Evolutionary conservation across 345 rosid genomes (phyloP).

Genomic region (Gossypium rotundifolium): DNA sequence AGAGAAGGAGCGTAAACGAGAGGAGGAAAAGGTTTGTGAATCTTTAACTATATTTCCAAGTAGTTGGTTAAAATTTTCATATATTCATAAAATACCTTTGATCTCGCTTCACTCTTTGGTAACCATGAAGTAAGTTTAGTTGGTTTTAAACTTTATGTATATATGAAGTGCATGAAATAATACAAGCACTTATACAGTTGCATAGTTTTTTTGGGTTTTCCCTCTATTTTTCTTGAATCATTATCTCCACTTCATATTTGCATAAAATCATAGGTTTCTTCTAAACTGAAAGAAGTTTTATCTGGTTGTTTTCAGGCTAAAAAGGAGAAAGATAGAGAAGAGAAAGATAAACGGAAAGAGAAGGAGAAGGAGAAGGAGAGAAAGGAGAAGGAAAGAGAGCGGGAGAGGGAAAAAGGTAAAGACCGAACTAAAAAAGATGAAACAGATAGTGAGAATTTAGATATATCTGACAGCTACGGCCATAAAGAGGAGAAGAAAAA

Average conservation of each 20-base stretch:
- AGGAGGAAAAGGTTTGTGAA: conserved; percentile 80
- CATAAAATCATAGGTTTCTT: background rate
- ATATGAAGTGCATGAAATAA: background rate
- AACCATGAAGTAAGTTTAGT: background rate
- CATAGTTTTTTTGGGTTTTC: background rate
- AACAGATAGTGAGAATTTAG: conserved; percentile 71
- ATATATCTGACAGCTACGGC: conserved; percentile 47
- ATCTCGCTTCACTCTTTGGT: background rate
- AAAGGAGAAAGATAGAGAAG: conserved; percentile 65
- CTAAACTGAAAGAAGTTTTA: background rate
- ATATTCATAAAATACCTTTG: background rate
- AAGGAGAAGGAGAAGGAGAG: conserved; percentile 60
- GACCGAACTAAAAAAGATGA: conserved; percentile 72
- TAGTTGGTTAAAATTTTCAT: conserved; percentile 1
- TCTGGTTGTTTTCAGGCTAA: conserved; percentile 42
- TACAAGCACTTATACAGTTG: background rate
- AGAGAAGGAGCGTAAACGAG: conserved; percentile 92
- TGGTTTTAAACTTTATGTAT: background rate
- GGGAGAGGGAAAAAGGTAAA: conserved; percentile 77
- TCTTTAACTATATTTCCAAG: background rate
- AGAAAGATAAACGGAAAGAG: conserved; percentile 42
- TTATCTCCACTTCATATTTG: background rate
- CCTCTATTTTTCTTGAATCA: background rate
- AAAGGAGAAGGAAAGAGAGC: conserved; percentile 71
- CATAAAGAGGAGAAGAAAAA: conserved; percentile 75